Percentiles rank a stretch among this genome's conserved stretches.
These are phyloP conservation scores for Neurospora terricola DNA, from an alignment of 495 filamentous ascomycete genomes.

Conservation along the genomic window DNA sequence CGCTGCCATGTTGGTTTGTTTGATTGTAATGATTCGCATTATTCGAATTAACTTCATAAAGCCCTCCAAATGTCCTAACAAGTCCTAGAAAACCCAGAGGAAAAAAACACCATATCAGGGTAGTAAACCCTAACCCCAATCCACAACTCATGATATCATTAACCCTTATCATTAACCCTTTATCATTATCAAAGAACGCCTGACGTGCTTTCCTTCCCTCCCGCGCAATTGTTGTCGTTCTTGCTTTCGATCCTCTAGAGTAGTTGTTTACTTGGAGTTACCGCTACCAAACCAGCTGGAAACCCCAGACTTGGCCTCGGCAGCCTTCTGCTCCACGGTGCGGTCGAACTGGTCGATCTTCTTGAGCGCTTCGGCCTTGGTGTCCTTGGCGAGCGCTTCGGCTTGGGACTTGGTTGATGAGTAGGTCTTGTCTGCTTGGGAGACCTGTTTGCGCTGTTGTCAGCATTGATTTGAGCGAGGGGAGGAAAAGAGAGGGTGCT, in stretches of 20 bases:
- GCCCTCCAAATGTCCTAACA: background rate
- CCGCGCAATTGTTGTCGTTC: too few species aligned
- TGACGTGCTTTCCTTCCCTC: too few species aligned
- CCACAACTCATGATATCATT: background rate
- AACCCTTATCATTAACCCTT: too few species aligned
- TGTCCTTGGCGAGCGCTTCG: conserved; percentile 49
- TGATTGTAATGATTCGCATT: background rate
- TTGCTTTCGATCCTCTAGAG: too few species aligned
- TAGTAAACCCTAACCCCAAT: background rate
- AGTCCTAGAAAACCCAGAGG: background rate
- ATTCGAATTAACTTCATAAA: background rate
- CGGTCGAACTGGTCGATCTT: conserved; percentile 66
- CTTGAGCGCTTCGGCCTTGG: conserved; percentile 49
- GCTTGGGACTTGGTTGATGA: conserved; percentile 44
- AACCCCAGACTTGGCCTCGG: conserved; percentile 68
- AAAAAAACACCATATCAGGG: background rate
- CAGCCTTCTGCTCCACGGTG: conserved; percentile 64
- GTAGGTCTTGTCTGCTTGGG: conserved; percentile 49
- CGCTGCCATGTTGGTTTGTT: background rate
- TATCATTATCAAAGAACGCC: too few species aligned
- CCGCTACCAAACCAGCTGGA: conserved; percentile 69
- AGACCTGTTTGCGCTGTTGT: conserved; percentile 41
- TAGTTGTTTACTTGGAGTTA: conserved; percentile 27
- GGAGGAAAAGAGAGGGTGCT: too few species aligned
- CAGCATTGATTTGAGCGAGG: background rate